Conservation (phyloP, 2,329 filamentous ascomycete species). For the Beauveria asiatica region DNA sequence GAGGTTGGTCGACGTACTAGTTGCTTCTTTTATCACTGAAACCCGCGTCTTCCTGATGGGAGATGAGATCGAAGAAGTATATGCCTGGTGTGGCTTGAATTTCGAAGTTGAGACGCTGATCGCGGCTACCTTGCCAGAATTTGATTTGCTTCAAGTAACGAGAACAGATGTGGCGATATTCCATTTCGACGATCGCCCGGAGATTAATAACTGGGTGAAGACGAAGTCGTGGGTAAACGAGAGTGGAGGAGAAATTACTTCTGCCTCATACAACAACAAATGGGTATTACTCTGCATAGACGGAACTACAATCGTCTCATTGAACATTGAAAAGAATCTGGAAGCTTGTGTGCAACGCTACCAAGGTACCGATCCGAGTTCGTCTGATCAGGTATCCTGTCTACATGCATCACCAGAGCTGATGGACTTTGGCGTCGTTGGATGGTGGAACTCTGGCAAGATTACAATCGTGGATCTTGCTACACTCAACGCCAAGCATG, state of each 20-base stretch:
- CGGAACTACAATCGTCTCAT: slow-evolving; percentile 61
- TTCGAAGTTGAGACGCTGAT: slow-evolving; percentile 66
- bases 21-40: slow-evolving; percentile 75
- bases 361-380: slow-evolving; percentile 45
- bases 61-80: slow-evolving; percentile 79
- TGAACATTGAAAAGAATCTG: slow-evolving; percentile 55
- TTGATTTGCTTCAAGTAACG: slow-evolving; percentile 69
- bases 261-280: slow-evolving; percentile 64
- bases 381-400: slow-evolving; percentile 70
- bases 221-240: slow-evolving; percentile 50
- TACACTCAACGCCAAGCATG: slow-evolving; percentile 56
- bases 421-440: slow-evolving; percentile 63
- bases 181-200: slow-evolving; percentile 48
- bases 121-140: slow-evolving; percentile 54
- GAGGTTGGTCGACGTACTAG: slow-evolving; percentile 56
- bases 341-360: slow-evolving; percentile 49
- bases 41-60: slow-evolving; percentile 70
- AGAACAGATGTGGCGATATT: slow-evolving; percentile 52
- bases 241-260: slow-evolving; percentile 55
- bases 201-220: slow-evolving; percentile 47
- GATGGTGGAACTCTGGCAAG: slow-evolving; percentile 78
- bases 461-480: slow-evolving; percentile 65
- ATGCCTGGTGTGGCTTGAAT: slow-evolving; percentile 61
- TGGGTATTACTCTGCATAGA: slow-evolving; percentile 67
- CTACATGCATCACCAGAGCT: slow-evolving; percentile 63